Evolutionary conservation across 1,139 yeast genomes (phyloP), one percentile per base, ranked within the genome.

Genomic region (Candida dubliniensis): DNA sequence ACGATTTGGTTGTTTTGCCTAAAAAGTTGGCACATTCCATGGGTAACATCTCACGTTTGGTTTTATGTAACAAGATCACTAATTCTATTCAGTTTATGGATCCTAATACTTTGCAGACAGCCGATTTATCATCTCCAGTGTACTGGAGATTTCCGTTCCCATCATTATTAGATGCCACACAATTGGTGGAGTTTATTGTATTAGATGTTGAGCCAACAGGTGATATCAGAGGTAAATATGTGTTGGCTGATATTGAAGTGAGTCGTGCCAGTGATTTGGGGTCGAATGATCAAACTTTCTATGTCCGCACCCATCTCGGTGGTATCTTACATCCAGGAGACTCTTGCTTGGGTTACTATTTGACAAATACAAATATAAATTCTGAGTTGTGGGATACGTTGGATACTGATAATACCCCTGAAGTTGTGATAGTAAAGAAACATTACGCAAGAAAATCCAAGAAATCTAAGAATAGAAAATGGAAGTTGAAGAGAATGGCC

Each of bases 401-500:
- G 47, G 83, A 83, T 52, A 64, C 76, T 5, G 76, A 74, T 47
- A 81, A 80, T 50, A 68, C 81, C 27, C 96, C 96, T n/a, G 99
- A 93, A 59, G 96, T 93, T 38, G 79, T 91, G 3, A 69, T 93
- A 46, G 96, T 93, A 48, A 93, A 91, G 91, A 93, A 93, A 65
- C 80, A 82, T 64, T 93, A 90, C 72, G 77, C 85, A 44, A 86
- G 95, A 74, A 84, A 86, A 70, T 76, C 83, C 42, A 81, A 79
- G 72, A 86, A 84, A 70, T 67, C 80, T 49, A 86, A 84, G 79
- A 81, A 84, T 74, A 84, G 96, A 75, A 78, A 77, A 67, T 93
- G 98, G 98, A 91, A 87, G 72, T 82, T 93, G 70, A 89, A 88
- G 84, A 87, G 98, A 77, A 90, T 93, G 97, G 98, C 98, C 38